Base-by-base conservation (phyloP, 2,329 filamentous ascomycete species). In the Pseudocercospora eumusae region DNA sequence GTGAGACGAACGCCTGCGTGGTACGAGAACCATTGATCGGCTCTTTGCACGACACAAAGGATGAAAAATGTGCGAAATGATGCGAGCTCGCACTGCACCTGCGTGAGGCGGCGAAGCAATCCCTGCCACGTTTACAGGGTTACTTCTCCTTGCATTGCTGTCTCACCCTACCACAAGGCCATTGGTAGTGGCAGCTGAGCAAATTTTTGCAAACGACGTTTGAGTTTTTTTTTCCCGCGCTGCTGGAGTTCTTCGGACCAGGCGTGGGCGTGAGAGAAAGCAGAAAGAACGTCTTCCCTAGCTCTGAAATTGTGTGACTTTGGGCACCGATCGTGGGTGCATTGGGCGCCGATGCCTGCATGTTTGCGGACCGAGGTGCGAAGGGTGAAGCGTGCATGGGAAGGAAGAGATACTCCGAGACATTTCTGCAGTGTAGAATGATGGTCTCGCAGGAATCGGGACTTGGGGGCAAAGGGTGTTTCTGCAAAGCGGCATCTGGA, bases 401-500 rank as follows among this genome's bases (percentile, higher is more conserved):
- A 40, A 25, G 33, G 47, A 44, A 40, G 42, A 33, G 52, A 50
- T 49, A 55, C 40, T 60, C 58, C 28, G 49, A 36, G 56, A 57
- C 21, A 53, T 21, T 53, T 53, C 25, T 28, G 21, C 18, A 21
- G 2, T 44, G 27, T 18, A 36, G 13, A 28, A 25, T 23, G 23
- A 31, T 40, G 44, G 27, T 20, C 31, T 59, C 44, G 40, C n/a
- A n/a, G 47, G 11, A 55, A 27, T 25, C 15, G 31, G 27, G 49
- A 28, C 33, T 36, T 21, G 40, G 52, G 27, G 36, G 52, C 20
- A 20, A 53, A 47, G 50, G n/a, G 55, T 47, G 15, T 45, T 56
- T 57, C 23, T 42, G 57, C 25, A 15, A n/a, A 45, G 49, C 57
- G 63, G 63, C 60, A 60, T 63, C 57, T 54, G 56, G 56, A 60